phyloP scores from a whole-genome alignment of 2,329 filamentous ascomycete genomes.

The Fusarium sulawesiense region DNA sequence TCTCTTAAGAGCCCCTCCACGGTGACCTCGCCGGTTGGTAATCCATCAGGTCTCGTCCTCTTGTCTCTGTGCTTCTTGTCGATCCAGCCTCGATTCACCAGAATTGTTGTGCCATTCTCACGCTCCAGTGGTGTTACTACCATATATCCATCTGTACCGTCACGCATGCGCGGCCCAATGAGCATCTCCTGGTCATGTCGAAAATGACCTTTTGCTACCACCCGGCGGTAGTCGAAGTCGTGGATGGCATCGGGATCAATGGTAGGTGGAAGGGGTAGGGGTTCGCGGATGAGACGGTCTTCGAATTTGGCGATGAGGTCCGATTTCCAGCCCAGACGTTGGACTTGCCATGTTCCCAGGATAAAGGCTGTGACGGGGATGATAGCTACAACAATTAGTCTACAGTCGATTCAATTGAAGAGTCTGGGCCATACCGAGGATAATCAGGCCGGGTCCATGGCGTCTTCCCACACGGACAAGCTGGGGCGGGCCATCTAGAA shows the following conservation, averaged over 20 bases:
- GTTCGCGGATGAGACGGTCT: conserved; percentile 86
- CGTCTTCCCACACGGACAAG: conserved; percentile 78
- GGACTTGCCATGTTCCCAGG: conserved; percentile 94
- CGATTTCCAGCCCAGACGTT: conserved; percentile 93
- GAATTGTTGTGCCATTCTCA: conserved; percentile 73
- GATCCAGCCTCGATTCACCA: conserved; percentile 95
- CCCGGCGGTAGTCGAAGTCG: conserved; percentile 92
- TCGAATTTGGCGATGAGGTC: conserved; percentile 91
- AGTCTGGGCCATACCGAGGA: conserved; percentile 68
- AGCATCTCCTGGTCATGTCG: conserved; percentile 96
- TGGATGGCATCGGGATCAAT: conserved; percentile 84
- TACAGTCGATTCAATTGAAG: not conserved
- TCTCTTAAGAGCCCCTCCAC: conserved; percentile 87
- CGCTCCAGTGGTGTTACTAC: conserved; percentile 93
- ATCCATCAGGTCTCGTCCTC: conserved; percentile 69
- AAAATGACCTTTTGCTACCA: conserved; percentile 78
- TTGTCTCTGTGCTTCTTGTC: conserved; percentile 77
- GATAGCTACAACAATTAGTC: conserved; percentile 62
- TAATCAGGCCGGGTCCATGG: conserved; percentile 83
- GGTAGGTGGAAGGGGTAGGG: conserved; percentile 84
- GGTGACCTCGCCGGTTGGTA: conserved; percentile 77
- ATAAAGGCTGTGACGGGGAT: conserved; percentile 92
- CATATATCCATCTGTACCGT: conserved; percentile 90
- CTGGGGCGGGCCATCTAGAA: conserved; percentile 85
- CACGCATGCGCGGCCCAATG: conserved; percentile 87